Evolutionary conservation across 345 rosid species (phyloP), one percentile per base, ranked within the genome.

Genomic region (Psidium friedrichsthalianum): DNA sequence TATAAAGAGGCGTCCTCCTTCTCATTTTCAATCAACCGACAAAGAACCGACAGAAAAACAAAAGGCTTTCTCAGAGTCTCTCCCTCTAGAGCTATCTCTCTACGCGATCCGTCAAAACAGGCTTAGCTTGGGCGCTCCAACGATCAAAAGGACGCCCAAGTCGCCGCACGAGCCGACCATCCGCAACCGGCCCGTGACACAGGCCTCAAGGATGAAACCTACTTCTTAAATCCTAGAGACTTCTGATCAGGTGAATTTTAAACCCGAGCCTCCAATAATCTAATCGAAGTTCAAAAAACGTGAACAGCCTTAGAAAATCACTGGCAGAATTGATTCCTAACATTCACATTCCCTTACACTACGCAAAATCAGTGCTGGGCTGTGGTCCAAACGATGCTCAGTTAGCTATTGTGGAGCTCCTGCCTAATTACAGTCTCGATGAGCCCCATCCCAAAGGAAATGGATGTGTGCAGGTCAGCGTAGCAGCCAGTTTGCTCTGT

Each of bases 311-410:
- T 44, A 32, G 20, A 51, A 51, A 53, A 29, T 20, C n/a, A 82
- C 84, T 25, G 6, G 69, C 16, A 53, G 29, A 42, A 83, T 57
- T 3, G 47, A 69, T 32, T 69, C 1, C 78, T 18, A 69, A 18
- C 78, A 16, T 64, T 69, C 69, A 9, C 24, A 6, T 59, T 86
- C n/a, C 56, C 55, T 25, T 74, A 42, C 85, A 85, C 92, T 81
- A 74, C 64, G 90, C 92, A 16, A 24, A 88, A 58, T 92, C 93
- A 21, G 87, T 87, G 92, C 55, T 89, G 83, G 92, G 93, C 29
- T 90, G 88, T 3, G 93, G 87, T 15, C 52, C 88, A 15, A 91
- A 90, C 44, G 44, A 69, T 18, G 5, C 78, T 69, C 20, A 64
- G 44, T 18, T 69, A 32, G 42, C 76, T 64, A 22, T 1, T 16